These are phyloP conservation scores for Mortierella sp. DNA, from an alignment of 371 early-diverging fungal species.

Conservation along the genomic window DNA sequence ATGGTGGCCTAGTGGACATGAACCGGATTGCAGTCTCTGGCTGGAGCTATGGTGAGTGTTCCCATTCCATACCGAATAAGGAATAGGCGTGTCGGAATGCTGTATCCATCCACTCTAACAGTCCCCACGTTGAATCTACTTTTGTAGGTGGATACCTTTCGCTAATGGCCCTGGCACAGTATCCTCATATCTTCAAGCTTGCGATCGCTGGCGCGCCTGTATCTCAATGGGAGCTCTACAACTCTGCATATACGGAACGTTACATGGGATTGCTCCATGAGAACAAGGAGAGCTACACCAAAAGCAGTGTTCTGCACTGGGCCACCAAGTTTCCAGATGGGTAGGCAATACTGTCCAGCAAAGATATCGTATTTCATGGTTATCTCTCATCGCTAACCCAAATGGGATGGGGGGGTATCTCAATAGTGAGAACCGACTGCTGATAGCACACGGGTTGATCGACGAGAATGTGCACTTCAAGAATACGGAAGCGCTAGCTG, in stretches of 20 bases:
- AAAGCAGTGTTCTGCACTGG: slow-evolving; percentile 65
- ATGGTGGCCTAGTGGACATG: slow-evolving; percentile 69
- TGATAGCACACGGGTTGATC: slow-evolving; percentile 81
- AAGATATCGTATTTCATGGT: no score
- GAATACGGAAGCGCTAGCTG: slow-evolving; percentile 70
- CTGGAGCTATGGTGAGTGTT: slow-evolving; percentile 69
- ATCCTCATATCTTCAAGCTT: slow-evolving; percentile 72
- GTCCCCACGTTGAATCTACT: not conserved
- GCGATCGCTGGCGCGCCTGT: slow-evolving; percentile 86
- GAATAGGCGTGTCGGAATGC: no score
- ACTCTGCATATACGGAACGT: slow-evolving; percentile 84
- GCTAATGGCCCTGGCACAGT: slow-evolving; percentile 74
- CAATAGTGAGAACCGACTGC: slow-evolving; percentile 68
- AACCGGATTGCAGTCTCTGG: slow-evolving; percentile 73
- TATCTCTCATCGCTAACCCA: not conserved
- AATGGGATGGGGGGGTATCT: not conserved
- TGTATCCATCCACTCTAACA: no score
- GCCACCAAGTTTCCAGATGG: slow-evolving; percentile 69
- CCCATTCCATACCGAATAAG: not conserved
- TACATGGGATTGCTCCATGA: slow-evolving; percentile 75
- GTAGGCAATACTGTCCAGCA: no score
- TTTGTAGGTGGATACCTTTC: slow-evolving; percentile 75
- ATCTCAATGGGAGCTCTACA: slow-evolving; percentile 78
- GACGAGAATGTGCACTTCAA: slow-evolving; percentile 89
- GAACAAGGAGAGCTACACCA: slow-evolving; percentile 61